Evolutionary conservation across 345 rosid genomes (phyloP), one percentile per base, ranked within the genome.

Genomic region (Salix purpurea): DNA sequence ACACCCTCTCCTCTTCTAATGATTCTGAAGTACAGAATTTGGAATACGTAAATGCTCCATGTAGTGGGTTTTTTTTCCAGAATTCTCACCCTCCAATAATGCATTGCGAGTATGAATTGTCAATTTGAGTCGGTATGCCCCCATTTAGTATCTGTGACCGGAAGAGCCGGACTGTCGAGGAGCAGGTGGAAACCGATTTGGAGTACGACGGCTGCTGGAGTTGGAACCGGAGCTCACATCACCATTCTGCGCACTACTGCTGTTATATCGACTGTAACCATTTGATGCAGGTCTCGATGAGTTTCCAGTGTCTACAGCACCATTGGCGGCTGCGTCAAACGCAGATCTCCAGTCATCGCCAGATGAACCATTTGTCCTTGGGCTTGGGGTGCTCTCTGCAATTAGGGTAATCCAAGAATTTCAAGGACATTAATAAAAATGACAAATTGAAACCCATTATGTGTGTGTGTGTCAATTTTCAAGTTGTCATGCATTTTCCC

Each of bases 311-410:
- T 84, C 91, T 8, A 68, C 62, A 3, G 79, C 84, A 18, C 98
- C 97, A 72, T 88, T 91, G 7, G 92, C 97, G 32, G 97, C 97
- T 28, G 93, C 85, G 71, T 92, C 97, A 58, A 96, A 96, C 69
- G 99, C 99, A 73, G 91, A 83, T 85, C 97, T 96, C 99, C 98
- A 96, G 79, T 94, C 99, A 40, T 96, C 96, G 0, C 95, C 98
- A 12, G 85, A 54, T 23, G 90, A 61, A 69, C 90, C 94, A 50
- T 70, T 87, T 60, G 86, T 72, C 79, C 88, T 90, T 42, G 97
- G 23, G 58, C 58, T 52, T 54, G 61, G 95, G 86, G 96, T 94
- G 87, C 89, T 94, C 70, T 96, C 99, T 92, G 93, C 71, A 42
- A 16, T 69, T 19, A 46, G 61, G 67, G 5, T 19, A 7, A 24